Base-by-base conservation (phyloP, 2,329 filamentous ascomycete genomes). In the Fusarium abutilonis region DNA sequence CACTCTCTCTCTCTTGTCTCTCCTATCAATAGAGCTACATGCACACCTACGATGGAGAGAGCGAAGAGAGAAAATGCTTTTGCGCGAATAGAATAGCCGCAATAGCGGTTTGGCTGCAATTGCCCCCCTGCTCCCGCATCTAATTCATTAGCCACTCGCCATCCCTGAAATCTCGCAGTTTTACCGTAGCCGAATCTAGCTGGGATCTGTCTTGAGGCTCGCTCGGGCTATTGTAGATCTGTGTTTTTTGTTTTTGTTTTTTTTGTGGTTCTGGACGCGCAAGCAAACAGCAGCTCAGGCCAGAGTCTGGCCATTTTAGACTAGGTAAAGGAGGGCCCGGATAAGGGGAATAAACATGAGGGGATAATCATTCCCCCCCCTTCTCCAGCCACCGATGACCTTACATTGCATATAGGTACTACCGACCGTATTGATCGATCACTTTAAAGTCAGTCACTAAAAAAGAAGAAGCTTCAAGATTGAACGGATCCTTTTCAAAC, bases 201-300 rank as follows among this genome's bases (percentile, higher is more conserved):
- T 36, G 21, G 56, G 41, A 55, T 60, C 50, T 47, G 34, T 60
- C 23, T 60, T 60, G 56, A 42, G 56, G 48, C 56, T 60, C 31
- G 31, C 31, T 34, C 31, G 48, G 56, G 42, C 56, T 60, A 60
- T 17, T 60, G 56, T 46, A 60, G 56, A 60, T 60, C 56, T 60
- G 56, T 60, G 36, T 49, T 60, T 19, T 28, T 9, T 3, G 3
- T 28, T 9, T 32, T 14, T 55, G 35, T 53, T 57, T 48, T 48
- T 44, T 44, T 52, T 55, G 56, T 60, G 56, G 56, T 55, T 54
- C 56, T 60, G 56, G 36, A 60, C 56, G 56, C 56, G 56, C 56
- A 60, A 60, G 56, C 56, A 56, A 45, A 55, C 54, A 60, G 19
- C 41, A 60, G 48, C 56, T 34, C 56, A 54, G 56, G 38, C 56